A percentile compares a stretch with the other conserved stretches of the same genome.
These are phyloP conservation scores for bread wheat (Triticum aestivum) DNA, from an alignment of 176 grass and related monocot genomes.

Conservation along the genomic window IWGSC_CS_RefSeq_v2.1 NC_057794.1:82519825-82520324, in stretches of 20 bases:
- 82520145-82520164: conserved; percentile 57
- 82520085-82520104: neutral
- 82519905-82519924: neutral
- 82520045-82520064: neutral
- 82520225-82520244: conserved; percentile 97
- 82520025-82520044: neutral
- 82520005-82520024: neutral
- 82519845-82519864: neutral
- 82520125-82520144: neutral
- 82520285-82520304: neutral
- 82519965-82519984: neutral
- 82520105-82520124: neutral
- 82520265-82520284: neutral
- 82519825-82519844: neutral
- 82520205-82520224: conserved; percentile 90
- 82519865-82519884: neutral
- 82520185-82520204: conserved; percentile 97
- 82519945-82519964: neutral
- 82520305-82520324: neutral
- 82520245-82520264: conserved; percentile 78
- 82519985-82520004: neutral
- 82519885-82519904: neutral
- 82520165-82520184: conserved; percentile 97
- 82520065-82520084: neutral
- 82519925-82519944: no score